Evolutionary conservation across 495 filamentous ascomycete species (phyloP).

Genomic region (Daldinia concentrica): DNA sequence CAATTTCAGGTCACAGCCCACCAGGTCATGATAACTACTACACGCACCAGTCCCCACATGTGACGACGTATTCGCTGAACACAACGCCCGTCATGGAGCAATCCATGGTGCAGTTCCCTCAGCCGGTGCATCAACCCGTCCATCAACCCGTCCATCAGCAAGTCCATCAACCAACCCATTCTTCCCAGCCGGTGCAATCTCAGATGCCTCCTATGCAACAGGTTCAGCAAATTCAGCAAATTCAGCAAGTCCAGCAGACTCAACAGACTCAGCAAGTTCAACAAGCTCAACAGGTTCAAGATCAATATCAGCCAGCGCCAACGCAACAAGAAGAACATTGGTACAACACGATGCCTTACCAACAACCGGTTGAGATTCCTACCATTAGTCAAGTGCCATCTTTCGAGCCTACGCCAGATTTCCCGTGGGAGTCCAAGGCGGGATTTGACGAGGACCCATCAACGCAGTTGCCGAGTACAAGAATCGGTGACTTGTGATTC

Average conservation of each 20-base stretch:
- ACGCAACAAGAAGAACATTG: constrained; percentile 50
- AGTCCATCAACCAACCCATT: constrained; percentile 40
- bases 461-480: constrained; percentile 58
- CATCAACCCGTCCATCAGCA: constrained; percentile 41
- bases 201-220: constrained; percentile 30
- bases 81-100: constrained; percentile 51
- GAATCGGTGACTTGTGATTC: constrained; percentile 56
- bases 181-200: constrained; percentile 40
- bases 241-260: constrained; percentile 8
- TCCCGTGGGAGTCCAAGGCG: constrained; percentile 57
- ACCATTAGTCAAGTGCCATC: constrained; percentile 50
- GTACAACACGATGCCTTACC: constrained; percentile 56
- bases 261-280: constrained; percentile 4
- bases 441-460: constrained; percentile 56
- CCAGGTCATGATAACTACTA: constrained; percentile 58
- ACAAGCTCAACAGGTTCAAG: neutral
- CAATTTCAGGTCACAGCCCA: constrained; percentile 54
- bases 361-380: constrained; percentile 55
- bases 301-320: constrained; percentile 26
- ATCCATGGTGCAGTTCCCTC: constrained; percentile 39
- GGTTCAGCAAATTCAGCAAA: constrained; percentile 1
- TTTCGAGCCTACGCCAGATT: constrained; percentile 48
- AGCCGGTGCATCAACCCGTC: constrained; percentile 45
- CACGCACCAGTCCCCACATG: constrained; percentile 54
- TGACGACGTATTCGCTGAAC: constrained; percentile 53